Conservation (phyloP, 495 filamentous ascomycete genomes). For the Neurospora hispaniola region DNA sequence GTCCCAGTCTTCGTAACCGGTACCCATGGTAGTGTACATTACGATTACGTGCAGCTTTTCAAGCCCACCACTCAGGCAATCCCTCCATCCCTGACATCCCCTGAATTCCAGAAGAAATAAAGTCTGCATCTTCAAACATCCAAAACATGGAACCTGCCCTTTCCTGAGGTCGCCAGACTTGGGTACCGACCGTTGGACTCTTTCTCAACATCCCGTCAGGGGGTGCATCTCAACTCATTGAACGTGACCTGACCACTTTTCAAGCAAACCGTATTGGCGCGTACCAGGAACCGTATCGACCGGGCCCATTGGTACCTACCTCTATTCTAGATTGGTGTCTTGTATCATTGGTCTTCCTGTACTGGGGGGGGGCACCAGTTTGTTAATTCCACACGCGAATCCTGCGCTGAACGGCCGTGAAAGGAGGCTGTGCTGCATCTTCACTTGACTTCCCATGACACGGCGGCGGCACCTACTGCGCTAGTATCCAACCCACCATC, state of each 20-base stretch:
- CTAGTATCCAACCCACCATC: neutral
- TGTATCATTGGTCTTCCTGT: neutral
- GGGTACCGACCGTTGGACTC: neutral
- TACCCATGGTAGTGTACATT: neutral
- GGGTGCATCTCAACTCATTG: neutral
- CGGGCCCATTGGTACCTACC: neutral
- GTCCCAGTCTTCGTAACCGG: neutral
- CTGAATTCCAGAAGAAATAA: neutral
- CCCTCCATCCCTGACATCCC: neutral
- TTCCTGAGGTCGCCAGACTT: neutral
- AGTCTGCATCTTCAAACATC: too few relatives aligned
- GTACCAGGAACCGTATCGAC: neutral
- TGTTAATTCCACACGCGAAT: conserved; percentile 1
- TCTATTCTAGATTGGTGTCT: neutral
- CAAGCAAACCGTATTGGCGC: neutral
- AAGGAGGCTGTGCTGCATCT: conserved; percentile 14
- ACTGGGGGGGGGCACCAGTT: neutral
- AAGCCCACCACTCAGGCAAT: neutral
- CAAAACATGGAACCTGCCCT: too few relatives aligned
- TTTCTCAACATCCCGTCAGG: neutral
- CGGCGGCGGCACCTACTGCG: conserved; percentile 7
- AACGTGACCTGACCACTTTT: neutral
- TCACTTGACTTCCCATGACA: neutral
- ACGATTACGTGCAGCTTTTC: neutral
- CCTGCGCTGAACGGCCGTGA: conserved; percentile 1